Conservation (phyloP, 768 basidiomycete species). For the Mycena alexandri region DNA sequence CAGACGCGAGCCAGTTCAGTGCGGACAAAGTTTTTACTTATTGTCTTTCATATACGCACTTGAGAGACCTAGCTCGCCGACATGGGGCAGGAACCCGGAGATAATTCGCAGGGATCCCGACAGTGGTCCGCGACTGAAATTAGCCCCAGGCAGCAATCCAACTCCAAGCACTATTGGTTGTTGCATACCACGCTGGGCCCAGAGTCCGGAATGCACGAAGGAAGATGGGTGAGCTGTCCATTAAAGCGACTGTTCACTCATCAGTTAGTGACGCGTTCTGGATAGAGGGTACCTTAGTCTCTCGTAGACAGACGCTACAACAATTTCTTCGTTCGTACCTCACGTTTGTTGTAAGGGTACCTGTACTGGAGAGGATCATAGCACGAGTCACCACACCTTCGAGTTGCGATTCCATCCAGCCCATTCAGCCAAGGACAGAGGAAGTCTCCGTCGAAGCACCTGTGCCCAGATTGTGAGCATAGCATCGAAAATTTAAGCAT, state of each 20-base stretch:
- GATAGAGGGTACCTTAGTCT: no score
- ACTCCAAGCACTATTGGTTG: slow-evolving; percentile 3
- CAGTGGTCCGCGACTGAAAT: slow-evolving; percentile 19
- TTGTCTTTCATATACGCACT: no score
- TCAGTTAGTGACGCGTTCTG: background rate
- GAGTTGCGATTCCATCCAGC: background rate
- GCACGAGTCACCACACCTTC: background rate
- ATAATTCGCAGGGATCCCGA: slow-evolving; percentile 12
- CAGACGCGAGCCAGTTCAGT: no score
- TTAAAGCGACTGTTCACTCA: background rate
- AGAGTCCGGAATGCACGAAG: background rate
- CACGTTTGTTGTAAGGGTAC: no score
- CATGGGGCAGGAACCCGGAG: background rate
- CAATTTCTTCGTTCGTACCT: no score
- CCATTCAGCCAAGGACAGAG: background rate
- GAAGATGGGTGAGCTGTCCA: background rate
- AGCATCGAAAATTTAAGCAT: no score
- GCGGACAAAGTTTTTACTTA: no score
- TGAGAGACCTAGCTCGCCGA: no score
- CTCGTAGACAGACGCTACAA: no score
- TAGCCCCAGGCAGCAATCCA: background rate
- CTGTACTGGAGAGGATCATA: background rate
- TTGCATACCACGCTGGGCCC: background rate
- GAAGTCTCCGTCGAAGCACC: slow-evolving; percentile 6
- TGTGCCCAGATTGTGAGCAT: background rate